Evolutionary conservation across 148 eudicot species (phyloP), one percentile per base, ranked within the genome.

Genomic region (Amaranthus palmeri): DNA sequence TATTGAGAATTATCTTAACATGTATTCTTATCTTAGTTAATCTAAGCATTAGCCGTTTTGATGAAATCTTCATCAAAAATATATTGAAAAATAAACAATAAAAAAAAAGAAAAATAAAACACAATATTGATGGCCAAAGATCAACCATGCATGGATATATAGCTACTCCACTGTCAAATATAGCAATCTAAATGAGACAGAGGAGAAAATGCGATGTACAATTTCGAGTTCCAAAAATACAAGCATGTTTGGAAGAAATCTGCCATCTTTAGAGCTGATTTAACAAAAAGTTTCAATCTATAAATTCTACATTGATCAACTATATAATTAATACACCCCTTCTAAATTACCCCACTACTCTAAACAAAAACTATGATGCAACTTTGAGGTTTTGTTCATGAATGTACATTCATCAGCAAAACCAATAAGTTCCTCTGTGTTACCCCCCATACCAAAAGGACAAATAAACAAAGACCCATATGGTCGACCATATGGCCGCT

Each of bases 191-290:
- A 25, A 25, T 25, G 36, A 25, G 36, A 25, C 36, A 25, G 36
- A 25, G 60, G 60, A 60, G 45, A 54, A 43, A 72, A 74, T 18
- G 53, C 68, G 55, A 73, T 78, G 66, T 78, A 78, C 71, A 78
- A 13, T 68, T 69, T 25, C 36, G 15, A 69, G 59, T 15, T 44
- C 72, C 61, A 14, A 14, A 54, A 68, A 55, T 68, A 66, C 61
- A 71, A 62, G 71, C 50, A 71, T 10, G 58, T 49, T 54, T 41
- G 66, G 57, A 50, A 54, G 48, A 67, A 58, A 55, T 18, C 52
- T n/a, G 7, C 64, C 41, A 55, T 65, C 64, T 11, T 49, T 12
- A 2, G 40, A 67, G 25, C 72, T 41, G n/a, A 40, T 67, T 14
- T 15, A 56, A 65, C 71, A 67, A 55, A 65, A 47, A 13, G 74